A percentile compares a stretch with the other conserved stretches of the same genome.
These are phyloP conservation scores for Pseudovirgaria hyperparasitica DNA, from an alignment of 2,329 filamentous ascomycete genomes.

Conservation along the genomic window DNA sequence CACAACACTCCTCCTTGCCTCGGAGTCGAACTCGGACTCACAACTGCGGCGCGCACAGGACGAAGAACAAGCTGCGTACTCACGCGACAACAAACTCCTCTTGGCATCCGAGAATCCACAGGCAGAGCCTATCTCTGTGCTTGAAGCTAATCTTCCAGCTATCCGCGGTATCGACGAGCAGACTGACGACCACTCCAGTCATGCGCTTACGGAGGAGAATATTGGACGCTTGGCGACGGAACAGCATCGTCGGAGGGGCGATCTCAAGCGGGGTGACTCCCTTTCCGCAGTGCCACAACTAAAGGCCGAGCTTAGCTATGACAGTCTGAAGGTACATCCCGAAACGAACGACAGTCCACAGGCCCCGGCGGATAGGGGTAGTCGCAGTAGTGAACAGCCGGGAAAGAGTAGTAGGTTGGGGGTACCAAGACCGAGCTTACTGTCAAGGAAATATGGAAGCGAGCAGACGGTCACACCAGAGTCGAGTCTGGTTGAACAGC, in stretches of 20 bases:
- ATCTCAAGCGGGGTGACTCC: too few relatives aligned
- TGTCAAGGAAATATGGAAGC: too few relatives aligned
- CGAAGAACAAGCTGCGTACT: conserved; percentile 41
- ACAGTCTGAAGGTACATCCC: too few relatives aligned
- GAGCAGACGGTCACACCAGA: too few relatives aligned
- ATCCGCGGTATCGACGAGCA: conserved; percentile 8
- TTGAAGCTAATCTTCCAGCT: not conserved
- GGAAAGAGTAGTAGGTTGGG: too few relatives aligned
- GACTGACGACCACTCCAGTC: conserved; percentile 13
- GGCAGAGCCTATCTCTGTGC: conserved; percentile 9
- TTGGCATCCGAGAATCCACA: conserved; percentile 30
- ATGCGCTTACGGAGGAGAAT: conserved; percentile 23
- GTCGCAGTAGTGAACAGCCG: too few relatives aligned
- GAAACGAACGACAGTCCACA: too few relatives aligned
- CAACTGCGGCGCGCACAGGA: conserved; percentile 34
- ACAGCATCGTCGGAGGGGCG: conserved; percentile 12
- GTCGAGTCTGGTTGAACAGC: too few relatives aligned
- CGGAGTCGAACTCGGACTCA: conserved; percentile 33
- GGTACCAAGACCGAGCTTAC: too few relatives aligned
- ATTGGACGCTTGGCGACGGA: conserved; percentile 20
- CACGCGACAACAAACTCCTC: conserved; percentile 43
- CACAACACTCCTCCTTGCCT: conserved; percentile 24
- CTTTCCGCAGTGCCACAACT: too few relatives aligned
- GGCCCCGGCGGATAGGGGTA: too few relatives aligned
- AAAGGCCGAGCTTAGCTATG: too few relatives aligned